Conservation (phyloP, 768 basidiomycete genomes). For the Suillus occidentalis region DNA sequence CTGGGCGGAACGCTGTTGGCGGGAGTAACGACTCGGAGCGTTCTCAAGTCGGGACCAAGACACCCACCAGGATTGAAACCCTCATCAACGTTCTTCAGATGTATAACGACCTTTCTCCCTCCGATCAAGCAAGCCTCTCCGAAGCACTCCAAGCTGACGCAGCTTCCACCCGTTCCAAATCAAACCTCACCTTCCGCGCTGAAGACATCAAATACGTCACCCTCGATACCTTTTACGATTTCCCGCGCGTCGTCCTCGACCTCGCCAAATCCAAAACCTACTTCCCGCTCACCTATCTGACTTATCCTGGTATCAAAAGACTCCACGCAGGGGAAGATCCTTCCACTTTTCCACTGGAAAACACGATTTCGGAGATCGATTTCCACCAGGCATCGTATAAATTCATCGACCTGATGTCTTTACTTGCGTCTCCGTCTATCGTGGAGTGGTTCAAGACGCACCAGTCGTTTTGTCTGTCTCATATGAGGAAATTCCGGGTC, state of each 20-base stretch:
- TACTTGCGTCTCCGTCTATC: neutral
- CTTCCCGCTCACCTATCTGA: neutral
- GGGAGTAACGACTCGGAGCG: too few species aligned
- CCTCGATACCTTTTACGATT: neutral
- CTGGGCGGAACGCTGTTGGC: neutral
- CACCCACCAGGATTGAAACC: neutral
- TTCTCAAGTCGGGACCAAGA: too few species aligned
- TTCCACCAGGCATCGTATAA: neutral
- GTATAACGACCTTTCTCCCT: neutral
- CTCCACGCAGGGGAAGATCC: neutral
- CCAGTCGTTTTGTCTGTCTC: neutral
- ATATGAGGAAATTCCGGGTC: neutral
- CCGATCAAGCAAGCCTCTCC: too few species aligned
- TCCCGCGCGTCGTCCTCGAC: neutral
- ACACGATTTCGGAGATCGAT: neutral
- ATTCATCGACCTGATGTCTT: neutral
- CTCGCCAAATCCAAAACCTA: neutral
- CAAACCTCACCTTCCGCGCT: neutral
- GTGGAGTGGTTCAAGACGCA: neutral
- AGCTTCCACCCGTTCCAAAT: too few species aligned
- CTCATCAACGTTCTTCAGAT: neutral
- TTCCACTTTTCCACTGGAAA: neutral
- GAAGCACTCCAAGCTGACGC: too few species aligned
- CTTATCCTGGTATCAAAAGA: neutral
- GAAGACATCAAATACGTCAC: neutral